Conservation (phyloP, 2,329 filamentous ascomycete species). For the Trichophyton benhamiae region DNA sequence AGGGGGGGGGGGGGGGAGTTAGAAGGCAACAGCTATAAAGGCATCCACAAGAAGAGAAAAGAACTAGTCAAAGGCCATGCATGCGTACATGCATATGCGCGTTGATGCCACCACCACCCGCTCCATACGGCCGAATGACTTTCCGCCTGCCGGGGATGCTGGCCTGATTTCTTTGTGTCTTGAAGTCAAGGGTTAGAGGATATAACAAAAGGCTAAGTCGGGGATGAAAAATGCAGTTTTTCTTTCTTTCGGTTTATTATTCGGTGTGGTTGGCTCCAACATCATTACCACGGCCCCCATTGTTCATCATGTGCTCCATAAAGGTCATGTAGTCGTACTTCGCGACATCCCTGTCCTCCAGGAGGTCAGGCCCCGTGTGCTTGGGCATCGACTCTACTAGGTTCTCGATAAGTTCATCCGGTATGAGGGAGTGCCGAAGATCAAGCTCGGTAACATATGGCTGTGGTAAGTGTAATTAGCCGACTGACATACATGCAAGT, state of each 20-base stretch:
- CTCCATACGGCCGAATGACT: background rate
- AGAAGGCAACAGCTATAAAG: background rate
- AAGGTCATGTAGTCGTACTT: slow-evolving; percentile 97
- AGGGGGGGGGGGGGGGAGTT: background rate
- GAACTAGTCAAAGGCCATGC: background rate
- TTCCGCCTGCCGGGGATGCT: background rate
- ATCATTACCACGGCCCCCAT: slow-evolving; percentile 18
- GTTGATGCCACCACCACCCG: too few species aligned
- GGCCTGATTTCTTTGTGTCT: background rate
- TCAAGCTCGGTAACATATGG: slow-evolving; percentile 98
- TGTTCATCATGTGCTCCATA: slow-evolving; percentile 72
- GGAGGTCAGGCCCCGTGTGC: slow-evolving; percentile 73
- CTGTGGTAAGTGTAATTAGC: slow-evolving; percentile 21
- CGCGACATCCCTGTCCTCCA: slow-evolving; percentile 67
- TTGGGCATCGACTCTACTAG: slow-evolving; percentile 73
- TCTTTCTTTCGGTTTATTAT: background rate
- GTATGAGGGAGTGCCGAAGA: slow-evolving; percentile 83
- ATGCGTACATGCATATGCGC: too few species aligned
- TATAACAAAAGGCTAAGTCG: background rate
- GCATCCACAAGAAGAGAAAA: slow-evolving; percentile 1
- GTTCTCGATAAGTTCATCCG: slow-evolving; percentile 93
- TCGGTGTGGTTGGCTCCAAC: background rate
- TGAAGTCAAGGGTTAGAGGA: background rate
- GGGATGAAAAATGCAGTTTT: background rate
- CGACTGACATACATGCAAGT: background rate